Base-by-base conservation (phyloP, 441 rosid genomes). In the Arabidopsis hybrid region DNA sequence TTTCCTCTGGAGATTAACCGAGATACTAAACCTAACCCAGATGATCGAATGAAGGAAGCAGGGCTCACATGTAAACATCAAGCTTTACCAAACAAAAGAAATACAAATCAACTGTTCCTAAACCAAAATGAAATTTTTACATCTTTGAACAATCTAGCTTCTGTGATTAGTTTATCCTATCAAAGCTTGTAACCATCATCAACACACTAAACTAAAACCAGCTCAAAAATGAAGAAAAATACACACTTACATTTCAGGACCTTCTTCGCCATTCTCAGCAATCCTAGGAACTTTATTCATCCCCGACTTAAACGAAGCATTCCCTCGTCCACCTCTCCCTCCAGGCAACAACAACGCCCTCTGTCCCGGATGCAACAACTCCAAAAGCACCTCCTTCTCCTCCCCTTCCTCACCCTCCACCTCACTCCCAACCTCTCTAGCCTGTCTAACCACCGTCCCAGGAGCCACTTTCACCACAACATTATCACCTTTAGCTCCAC, bases 221-320 rank as follows among this genome's bases (percentile, higher is more conserved):
- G 43, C 21, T 57, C 70, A 55, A 5, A 5, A 55, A 62, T 17
- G 35, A 45, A 67, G 21, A 39, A 52, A 64, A 21, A 12, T 31
- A 31, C 32, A 31, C 52, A 84, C 99, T 87, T 82, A 91, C 99
- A 91, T 86, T 88, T 94, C 95, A 12, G 88, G 79, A 76, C 97
- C 99, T 69, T 85, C 93, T 85, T 94, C 99, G 14, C 97, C 97
- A 71, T 89, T 94, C 83, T 94, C 99, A 17, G 97, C 97, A 71
- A 91, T 91, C 83, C 90, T 81, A 0, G 97, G 99, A 21, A 82
- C 97, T 78, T 89, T 90, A 79, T 94, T 94, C 61, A 77, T 79
- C 49, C 95, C 96, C 0, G 89, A 81, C 79, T 91, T 94, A 74
- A 91, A 94, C 1, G 98, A 88, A 14, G 93, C 90, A 79, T 94